A percentile compares a stretch with the other conserved stretches of the same genome.
These are phyloP conservation scores for Plasmodium inui DNA, from an alignment of 169 alveolate genomes.

Conservation along the genomic window DNA sequence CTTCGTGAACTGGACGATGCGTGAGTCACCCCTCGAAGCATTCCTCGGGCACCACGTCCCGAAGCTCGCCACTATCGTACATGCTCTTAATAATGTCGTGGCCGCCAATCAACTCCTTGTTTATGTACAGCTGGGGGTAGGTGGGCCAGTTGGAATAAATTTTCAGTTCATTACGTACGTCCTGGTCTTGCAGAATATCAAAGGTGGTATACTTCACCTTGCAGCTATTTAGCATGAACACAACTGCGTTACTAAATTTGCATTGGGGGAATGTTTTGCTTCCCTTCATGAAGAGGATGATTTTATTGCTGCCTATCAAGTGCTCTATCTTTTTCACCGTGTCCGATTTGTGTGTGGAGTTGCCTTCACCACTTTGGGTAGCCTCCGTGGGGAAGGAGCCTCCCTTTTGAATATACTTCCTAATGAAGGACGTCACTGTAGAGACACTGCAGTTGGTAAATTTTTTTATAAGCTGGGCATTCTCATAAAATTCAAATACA, in stretches of 20 bases:
- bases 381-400: not conserved
- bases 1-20: not conserved
- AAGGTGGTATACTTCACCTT: slow-evolving; percentile 84
- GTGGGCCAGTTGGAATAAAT: slow-evolving; percentile 95
- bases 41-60: slow-evolving; percentile 77
- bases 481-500: slow-evolving; percentile 15
- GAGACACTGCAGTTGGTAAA: slow-evolving; percentile 24
- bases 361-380: not conserved
- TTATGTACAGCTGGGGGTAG: slow-evolving; percentile 90
- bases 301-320: slow-evolving; percentile 76
- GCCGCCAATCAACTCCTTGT: slow-evolving; percentile 84
- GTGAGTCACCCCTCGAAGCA: slow-evolving; percentile 23
- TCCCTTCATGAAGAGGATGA: slow-evolving; percentile 88
- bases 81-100: slow-evolving; percentile 85
- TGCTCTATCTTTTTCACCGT: slow-evolving; percentile 38
- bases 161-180: slow-evolving; percentile 90
- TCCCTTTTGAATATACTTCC: not conserved
- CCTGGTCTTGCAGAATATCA: slow-evolving; percentile 89
- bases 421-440: slow-evolving; percentile 13
- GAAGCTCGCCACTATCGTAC: slow-evolving; percentile 78
- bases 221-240: slow-evolving; percentile 79
- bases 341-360: not conserved
- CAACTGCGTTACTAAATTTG: slow-evolving; percentile 85
- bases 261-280: slow-evolving; percentile 85
- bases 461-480: slow-evolving; percentile 20